Base-by-base conservation (phyloP, 2,329 filamentous ascomycete genomes). In the Nothophaeocryptopus gaeumannii region DNA sequence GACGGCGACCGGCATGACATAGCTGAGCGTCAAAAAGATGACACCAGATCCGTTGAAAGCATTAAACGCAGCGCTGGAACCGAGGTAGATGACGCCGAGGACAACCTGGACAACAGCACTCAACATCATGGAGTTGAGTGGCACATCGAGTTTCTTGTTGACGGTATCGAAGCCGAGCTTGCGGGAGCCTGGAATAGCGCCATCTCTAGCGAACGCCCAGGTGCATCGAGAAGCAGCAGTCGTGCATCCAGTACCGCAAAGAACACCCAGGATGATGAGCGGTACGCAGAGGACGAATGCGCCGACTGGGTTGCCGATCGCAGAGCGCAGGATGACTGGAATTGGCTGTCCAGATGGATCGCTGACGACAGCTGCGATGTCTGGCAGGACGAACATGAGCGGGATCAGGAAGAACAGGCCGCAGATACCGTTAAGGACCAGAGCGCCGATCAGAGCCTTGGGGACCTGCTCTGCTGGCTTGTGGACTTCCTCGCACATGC, bases 401-500 rank as follows among this genome's bases (percentile, higher is more conserved):
- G 84, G 83, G 48, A 89, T 77, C 58, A 88, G 72, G 71, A 86
- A 86, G 56, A 88, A 68, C 20, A 88, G 74, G 35, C 85, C 85
- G 54, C 78, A 80, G 55, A 85, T 63, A 42, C 78, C 81, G 74
- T 88, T 88, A 69, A 88, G 76, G 58, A 82, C 57, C 58, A 88
- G 77, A 56, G 84, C 58, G 32, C 60, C 59, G 39, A 87, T 83
- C 81, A 89, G 86, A 59, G 85, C 85, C 67, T 84, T 85, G 58
- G 85, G 84, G 7, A 88, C 84, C 66, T 88, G 85, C 2, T 76
- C 80, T 0, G 82, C 75, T 5, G 85, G 85, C 40, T 81, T 72
- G 63, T 78, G 75, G 10, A 87, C 84, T 67, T 88, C 85, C 69
- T 89, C 85, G 61, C 83, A 87, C 85, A 88, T 88, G 55, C 80